phyloP scores from a whole-genome alignment of 2,329 filamentous ascomycete species.

The Akanthomyces uredinophilus region DNA sequence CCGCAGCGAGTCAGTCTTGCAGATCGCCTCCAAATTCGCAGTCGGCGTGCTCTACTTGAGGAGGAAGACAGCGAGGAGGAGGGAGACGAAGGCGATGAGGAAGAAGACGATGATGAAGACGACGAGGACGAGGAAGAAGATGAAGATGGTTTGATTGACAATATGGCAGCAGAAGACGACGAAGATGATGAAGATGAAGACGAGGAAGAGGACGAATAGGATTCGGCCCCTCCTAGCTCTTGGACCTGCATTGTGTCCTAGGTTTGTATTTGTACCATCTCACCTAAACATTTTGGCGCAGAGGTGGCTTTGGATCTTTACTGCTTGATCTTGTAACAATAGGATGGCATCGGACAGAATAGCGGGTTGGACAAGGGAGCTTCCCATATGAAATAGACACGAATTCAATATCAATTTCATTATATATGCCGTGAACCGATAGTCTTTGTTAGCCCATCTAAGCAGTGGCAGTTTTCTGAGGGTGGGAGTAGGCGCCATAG shows the following conservation, averaged over 20 bases:
- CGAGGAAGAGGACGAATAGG: slow-evolving; percentile 12
- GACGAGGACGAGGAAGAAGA: slow-evolving; percentile 15
- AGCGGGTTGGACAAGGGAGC: not conserved
- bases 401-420: not conserved
- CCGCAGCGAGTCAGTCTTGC: slow-evolving; percentile 20
- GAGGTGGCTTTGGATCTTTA: not conserved
- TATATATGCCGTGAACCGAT: too few relatives aligned
- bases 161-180: not conserved
- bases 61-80: slow-evolving; percentile 18
- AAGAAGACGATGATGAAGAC: slow-evolving; percentile 17
- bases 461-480: not conserved
- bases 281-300: not conserved
- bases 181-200: slow-evolving; percentile 8
- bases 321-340: not conserved
- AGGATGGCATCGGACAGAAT: not conserved
- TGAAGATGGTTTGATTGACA: slow-evolving; percentile 16
- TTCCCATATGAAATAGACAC: not conserved
- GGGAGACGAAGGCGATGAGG: slow-evolving; percentile 17
- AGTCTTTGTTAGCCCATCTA: not conserved
- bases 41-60: not conserved
- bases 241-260: slow-evolving; percentile 9
- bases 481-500: slow-evolving; percentile 34
- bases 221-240: not conserved
- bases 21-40: slow-evolving; percentile 20
- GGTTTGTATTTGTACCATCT: not conserved